Percentiles rank a stretch among this genome's conserved stretches.
phyloP scores from a whole-genome alignment of 768 basidiomycete species.

The Hemileccinum rubropunctum region DNA sequence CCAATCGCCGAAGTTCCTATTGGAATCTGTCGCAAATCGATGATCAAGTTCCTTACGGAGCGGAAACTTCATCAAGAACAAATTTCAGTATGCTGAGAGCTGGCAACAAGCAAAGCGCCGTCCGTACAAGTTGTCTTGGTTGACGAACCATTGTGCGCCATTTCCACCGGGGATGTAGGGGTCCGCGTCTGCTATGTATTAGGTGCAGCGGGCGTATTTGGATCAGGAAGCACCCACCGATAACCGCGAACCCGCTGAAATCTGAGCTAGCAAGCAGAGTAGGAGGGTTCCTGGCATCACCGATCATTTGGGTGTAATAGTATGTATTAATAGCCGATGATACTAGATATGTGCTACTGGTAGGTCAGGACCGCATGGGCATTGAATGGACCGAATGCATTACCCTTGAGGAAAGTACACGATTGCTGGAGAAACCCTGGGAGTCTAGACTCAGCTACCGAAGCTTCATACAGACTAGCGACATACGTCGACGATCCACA shows the following conservation, averaged over 20 bases:
- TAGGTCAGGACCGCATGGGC: not conserved
- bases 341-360: constrained; percentile 59
- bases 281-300: constrained; percentile 68
- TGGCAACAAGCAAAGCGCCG: too few relatives aligned
- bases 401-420: constrained; percentile 76
- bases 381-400: not conserved
- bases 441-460: not conserved
- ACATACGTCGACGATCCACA: constrained; percentile 49
- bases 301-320: constrained; percentile 77
- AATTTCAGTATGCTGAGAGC: too few relatives aligned
- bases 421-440: constrained; percentile 53
- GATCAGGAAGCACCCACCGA: constrained; percentile 43
- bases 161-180: constrained; percentile 62
- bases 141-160: constrained; percentile 23
- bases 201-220: not conserved
- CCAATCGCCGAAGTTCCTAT: constrained; percentile 56
- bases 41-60: constrained; percentile 70
- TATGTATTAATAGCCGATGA: constrained; percentile 63
- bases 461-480: not conserved
- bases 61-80: constrained; percentile 37
- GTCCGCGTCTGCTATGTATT: constrained; percentile 52
- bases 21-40: constrained; percentile 60
- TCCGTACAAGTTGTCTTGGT: constrained; percentile 27
- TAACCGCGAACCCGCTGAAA: constrained; percentile 71
- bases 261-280: constrained; percentile 57